Evolutionary conservation across 2,329 filamentous ascomycete genomes (phyloP), one percentile per base, ranked within the genome.

Genomic region (Cyphellophora attinorum): DNA sequence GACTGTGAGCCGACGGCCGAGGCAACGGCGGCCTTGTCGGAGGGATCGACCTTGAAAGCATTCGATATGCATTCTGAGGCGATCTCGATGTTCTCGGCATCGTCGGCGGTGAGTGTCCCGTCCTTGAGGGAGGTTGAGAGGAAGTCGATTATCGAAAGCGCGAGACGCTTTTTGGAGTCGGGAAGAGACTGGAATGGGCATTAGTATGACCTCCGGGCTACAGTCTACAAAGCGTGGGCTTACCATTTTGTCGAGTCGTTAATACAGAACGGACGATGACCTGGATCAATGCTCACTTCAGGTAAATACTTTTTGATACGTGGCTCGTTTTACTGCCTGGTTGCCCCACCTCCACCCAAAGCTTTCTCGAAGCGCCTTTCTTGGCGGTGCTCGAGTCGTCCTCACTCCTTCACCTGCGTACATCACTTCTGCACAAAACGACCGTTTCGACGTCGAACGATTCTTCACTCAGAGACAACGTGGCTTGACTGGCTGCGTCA

Each of bases 141-240:
- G 69, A 94, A 98, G 66, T 96, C 85, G 68, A 93, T 85, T 61
- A 98, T 89, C 51, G 91, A 85, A 58, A 98, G 84, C 60, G 91
- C 91, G 46, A 98, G 81, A 65, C 88, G 85, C 75, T 98, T 80
- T 59, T 76, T 76, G 35, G 76, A 75, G 47, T 70, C 67, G 48
- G 41, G 36, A 33, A 44, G 39, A 37, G 44, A 35, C 44, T 25
- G 21, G 8, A 25, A 8, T n/a, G n/a, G n/a, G 21, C n/a, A 25
- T 25, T 25, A 25, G 21, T 25, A n/a, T 25, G n/a, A 25, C 21
- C 21, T 25, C n/a, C 21, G 21, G 8, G n/a, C 8, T 8, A 8
- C 8, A 25, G 21, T 25, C 8, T 8, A 8, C 8, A 25, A n/a
- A 8, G 21, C n/a, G 8, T 8, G 21, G 21, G 21, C 21, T 25